phyloP scores from a whole-genome alignment of 495 filamentous ascomycete genomes.

The Cercophora samala region DNA sequence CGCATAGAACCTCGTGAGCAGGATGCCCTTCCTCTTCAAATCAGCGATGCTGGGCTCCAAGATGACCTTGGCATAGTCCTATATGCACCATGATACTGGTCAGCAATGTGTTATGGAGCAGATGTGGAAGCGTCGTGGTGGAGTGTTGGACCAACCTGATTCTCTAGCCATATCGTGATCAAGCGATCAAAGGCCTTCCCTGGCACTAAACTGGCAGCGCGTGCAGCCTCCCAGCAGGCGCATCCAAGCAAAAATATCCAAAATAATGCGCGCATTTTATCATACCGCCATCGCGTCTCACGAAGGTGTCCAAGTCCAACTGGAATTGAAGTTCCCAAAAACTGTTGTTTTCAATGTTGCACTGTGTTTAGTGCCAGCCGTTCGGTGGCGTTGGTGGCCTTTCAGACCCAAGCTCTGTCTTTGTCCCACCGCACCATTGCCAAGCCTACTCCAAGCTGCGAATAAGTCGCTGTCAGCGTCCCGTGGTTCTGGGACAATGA shows the following conservation, averaged over 20 bases:
- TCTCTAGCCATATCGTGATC: constrained; percentile 70
- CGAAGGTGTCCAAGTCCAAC: not conserved
- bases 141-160: constrained; percentile 37
- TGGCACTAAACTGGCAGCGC: constrained; percentile 33
- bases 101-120: not conserved
- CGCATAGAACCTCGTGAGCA: constrained; percentile 59
- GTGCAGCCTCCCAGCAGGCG: constrained; percentile 10
- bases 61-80: constrained; percentile 56
- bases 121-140: constrained; percentile 7
- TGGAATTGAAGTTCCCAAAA: not conserved
- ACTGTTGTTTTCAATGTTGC: not conserved
- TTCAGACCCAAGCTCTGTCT: not conserved
- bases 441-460: not conserved
- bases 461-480: not conserved
- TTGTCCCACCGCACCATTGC: constrained; percentile 1
- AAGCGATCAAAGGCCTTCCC: constrained; percentile 65
- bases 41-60: constrained; percentile 50
- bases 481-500: too few species aligned
- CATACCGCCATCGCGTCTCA: constrained; percentile 11
- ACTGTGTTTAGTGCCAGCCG: not conserved
- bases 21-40: constrained; percentile 59
- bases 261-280: constrained; percentile 17
- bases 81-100: not conserved
- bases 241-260: constrained; percentile 41
- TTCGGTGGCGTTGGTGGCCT: constrained; percentile 1